Base-by-base conservation (phyloP, 1,139 yeast species). In the Diutina pseudorugosa region DNA sequence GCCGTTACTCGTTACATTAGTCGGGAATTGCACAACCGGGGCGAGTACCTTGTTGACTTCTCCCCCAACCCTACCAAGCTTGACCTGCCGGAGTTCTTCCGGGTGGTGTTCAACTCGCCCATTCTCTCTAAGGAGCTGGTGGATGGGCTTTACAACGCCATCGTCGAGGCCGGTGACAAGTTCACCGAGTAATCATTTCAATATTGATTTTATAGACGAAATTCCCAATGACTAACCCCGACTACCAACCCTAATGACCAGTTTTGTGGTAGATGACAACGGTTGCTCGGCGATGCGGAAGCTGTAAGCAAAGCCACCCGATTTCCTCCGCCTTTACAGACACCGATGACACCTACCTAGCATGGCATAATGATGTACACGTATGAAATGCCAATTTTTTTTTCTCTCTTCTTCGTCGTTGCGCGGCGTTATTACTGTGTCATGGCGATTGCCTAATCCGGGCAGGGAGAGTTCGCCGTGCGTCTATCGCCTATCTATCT, bases 71-170 rank as follows among this genome's bases (percentile, higher is more conserved):
- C 83, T 1, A 77, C 80, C 42, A 72, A 70, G 19, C 21, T 45
- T 45, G 71, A 75, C 42, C 67, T 74, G 48, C 95, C 95, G 3
- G 95, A 87, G 64, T 88, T 88, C 62, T 87, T 88, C 72, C 71
- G 96, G 55, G 94, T 85, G 19, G 96, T 88, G 12, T 82, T 88
- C 67, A 85, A 85, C 64, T 81, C 93, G 42, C 95, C 95, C 1
- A 47, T 47, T 27, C 40, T 45, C 8, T n/a, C 16, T 20, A 16
- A 27, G 49, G 49, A 27, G 2, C 49, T 45, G 49, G 41, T 45
- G 4, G 40, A 25, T 7, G 49, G 49, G 21, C 27, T 45, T 8
- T 45, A 45, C 16, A n/a, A 27, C 14, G 30, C 36, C 7, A 45
- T 45, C 27, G 16, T 45, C 49, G 16, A 27, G 23, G 36, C 40